phyloP scores from a whole-genome alignment of 2,329 filamentous ascomycete genomes.

The Lecanicillium sp. region DNA sequence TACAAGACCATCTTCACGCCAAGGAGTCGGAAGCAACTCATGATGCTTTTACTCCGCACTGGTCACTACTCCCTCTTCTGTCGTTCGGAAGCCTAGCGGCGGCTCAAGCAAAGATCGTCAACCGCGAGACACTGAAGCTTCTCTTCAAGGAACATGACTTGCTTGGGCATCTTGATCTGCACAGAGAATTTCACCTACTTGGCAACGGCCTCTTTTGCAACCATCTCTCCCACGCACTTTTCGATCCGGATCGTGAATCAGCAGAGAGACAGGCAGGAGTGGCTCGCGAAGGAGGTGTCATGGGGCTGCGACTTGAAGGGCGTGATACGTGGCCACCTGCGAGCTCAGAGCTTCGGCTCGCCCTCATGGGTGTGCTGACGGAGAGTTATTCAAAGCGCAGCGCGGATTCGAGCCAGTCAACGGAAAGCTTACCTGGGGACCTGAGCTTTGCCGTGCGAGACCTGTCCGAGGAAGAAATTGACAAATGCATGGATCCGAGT shows the following conservation, averaged over 20 bases:
- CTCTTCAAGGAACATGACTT: constrained; percentile 71
- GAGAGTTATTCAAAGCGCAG: constrained; percentile 53
- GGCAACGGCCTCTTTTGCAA: constrained; percentile 79
- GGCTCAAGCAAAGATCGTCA: constrained; percentile 69
- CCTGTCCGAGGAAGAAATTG: constrained; percentile 68
- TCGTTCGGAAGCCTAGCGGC: constrained; percentile 69
- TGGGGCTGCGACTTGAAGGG: constrained; percentile 77
- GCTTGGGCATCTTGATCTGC: constrained; percentile 63
- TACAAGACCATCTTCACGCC: constrained; percentile 31
- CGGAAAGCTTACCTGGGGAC: constrained; percentile 50
- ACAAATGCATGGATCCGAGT: constrained; percentile 73
- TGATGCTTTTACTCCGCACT: constrained; percentile 40
- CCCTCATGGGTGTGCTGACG: constrained; percentile 74
- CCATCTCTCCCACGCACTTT: constrained; percentile 73
- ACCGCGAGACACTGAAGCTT: constrained; percentile 64
- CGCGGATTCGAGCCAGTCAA: constrained; percentile 23
- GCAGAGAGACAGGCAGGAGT: constrained; percentile 66
- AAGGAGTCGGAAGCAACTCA: constrained; percentile 12
- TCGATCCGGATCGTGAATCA: constrained; percentile 73
- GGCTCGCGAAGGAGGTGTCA: constrained; percentile 60
- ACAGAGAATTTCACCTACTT: constrained; percentile 74
- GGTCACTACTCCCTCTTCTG: constrained; percentile 55
- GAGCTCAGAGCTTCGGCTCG: constrained; percentile 84
- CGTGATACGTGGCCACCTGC: constrained; percentile 87
- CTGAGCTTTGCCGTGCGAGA: constrained; percentile 81